Evolutionary conservation across 805 yeast genomes (phyloP), one percentile per base, ranked within the genome.

Genomic region (Barnettozyma vustinii): DNA sequence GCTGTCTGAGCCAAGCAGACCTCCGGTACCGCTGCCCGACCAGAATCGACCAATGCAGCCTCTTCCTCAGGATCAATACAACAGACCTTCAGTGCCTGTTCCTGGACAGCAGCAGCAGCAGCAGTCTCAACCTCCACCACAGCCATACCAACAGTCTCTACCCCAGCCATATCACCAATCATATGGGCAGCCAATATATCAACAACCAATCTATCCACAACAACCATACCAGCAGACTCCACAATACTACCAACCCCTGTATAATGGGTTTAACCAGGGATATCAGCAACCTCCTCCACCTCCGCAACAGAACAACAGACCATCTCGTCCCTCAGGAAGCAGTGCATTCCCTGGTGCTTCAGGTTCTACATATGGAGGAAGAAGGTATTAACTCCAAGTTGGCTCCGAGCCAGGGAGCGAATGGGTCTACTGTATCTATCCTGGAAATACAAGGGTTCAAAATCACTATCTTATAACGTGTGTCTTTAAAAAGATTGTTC

Each of bases 341-440:
- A 40, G 51, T 30, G 42, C 43, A 9, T 48, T 33, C 18, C 51
- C 51, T 7, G 51, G 51, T 21, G 41, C 45, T 12, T n/a, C 42
- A 10, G 47, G 47, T 13, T 32, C 47, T 3, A 48, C 51, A 2
- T 48, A 48, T 30, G 48, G 47, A 12, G 48, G 48, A 3, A 19
- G 30, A 16, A 18, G 43, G 16, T 35, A 3, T 33, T 21, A 37
- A 26, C 4, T 16, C 30, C 4, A n/a, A 9, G 18, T 6, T 8
- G n/a, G n/a, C n/a, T n/a, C n/a, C n/a, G n/a, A n/a, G n/a, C n/a
- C n/a, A n/a, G n/a, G n/a, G n/a, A n/a, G n/a, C n/a, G 21, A 16
- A 18, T 18, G 35, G 35, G 15, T 13, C 35, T 32, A 10, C 5
- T 23, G 30, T 26, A 15, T 13, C 33, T 13, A 30, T 3, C 16